Evolutionary conservation across 202 grass and related monocot species (phyloP).

Genomic region (Sporobolus alterniflorus): DNA sequence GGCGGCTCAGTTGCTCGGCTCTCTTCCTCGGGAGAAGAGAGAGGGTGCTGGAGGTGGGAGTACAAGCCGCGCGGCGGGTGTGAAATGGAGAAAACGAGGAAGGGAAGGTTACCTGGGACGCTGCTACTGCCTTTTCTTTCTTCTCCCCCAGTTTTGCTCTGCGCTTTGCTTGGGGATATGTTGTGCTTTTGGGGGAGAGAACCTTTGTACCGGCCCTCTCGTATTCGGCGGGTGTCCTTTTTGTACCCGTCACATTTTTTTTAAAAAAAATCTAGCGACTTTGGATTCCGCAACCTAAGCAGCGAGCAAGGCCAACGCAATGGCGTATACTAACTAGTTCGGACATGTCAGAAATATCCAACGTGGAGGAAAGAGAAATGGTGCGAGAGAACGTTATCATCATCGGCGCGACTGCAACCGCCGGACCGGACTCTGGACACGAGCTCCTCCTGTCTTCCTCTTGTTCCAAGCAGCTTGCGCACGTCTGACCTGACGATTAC

Average conservation of each 20-base stretch:
- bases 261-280: too few species aligned
- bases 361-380: too few species aligned
- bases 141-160: background rate
- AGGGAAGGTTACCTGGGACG: slow-evolving; percentile 24
- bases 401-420: too few species aligned
- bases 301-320: too few species aligned
- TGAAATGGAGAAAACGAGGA: slow-evolving; percentile 35
- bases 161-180: slow-evolving; percentile 48
- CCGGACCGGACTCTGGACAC: too few species aligned
- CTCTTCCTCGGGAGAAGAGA: background rate
- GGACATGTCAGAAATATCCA: too few species aligned
- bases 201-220: slow-evolving; percentile 41
- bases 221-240: slow-evolving; percentile 40
- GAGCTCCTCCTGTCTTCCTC: too few species aligned
- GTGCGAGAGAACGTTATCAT: too few species aligned
- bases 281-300: too few species aligned
- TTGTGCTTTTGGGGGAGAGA: slow-evolving; percentile 36
- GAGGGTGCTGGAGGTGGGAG: background rate
- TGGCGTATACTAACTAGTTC: too few species aligned
- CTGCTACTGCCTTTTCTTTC: slow-evolving; percentile 34
- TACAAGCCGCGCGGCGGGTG: background rate
- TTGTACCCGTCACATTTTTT: slow-evolving; percentile 27
- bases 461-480: too few species aligned
- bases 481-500: too few species aligned
- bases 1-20: background rate